Evolutionary conservation across 208 protist species (phyloP), one percentile per base, ranked within the genome.

Genomic region (Crithidia fasciculata): DNA sequence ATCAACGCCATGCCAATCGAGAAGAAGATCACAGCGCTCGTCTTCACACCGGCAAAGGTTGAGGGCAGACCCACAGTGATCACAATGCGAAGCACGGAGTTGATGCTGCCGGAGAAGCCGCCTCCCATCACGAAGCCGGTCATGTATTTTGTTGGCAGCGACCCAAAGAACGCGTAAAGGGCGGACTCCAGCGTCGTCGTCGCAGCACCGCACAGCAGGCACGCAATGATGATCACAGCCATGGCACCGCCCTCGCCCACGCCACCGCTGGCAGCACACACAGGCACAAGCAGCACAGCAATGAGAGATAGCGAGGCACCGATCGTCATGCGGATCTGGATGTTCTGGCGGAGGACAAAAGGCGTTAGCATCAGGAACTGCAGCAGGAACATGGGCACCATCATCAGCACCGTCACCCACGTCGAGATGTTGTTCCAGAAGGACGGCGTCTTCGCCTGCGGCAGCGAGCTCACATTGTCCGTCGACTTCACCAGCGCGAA

Each of bases 21-120:
- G 60, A 83, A 86, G 74, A 86, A 86, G 55, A 86, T 76, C 18
- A 82, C 71, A 36, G 77, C 81, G 50, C 77, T 64, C 36, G 71
- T 86, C 81, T 83, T 86, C 49, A 86, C 73, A 45, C 81, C 81
- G 58, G 61, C 41, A 37, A 86, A 86, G 15, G 81, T 74, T n/a
- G 76, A 60, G n/a, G 77, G 77, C 45, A 86, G 57, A 18, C 67
- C 66, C 41, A 69, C 64, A 19, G 59, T 58, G 53, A 86, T 86
- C 68, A 86, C 78, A 59, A 83, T 86, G 62, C 81, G 81, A 53
- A 86, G 66, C 8, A 80, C 60, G 12, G 81, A 86, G 73, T 78
- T 83, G 57, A 83, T 68, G 57, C 72, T 70, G 68, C 81, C 81
- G 39, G 81, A 86, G 49, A 86, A 73, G 15, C 81, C 81, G 28